A percentile compares a stretch with the other conserved stretches of the same genome.
These are phyloP conservation scores for Chaetomium sp. DNA, from an alignment of 2,329 filamentous ascomycete genomes.

Conservation along the genomic window DNA sequence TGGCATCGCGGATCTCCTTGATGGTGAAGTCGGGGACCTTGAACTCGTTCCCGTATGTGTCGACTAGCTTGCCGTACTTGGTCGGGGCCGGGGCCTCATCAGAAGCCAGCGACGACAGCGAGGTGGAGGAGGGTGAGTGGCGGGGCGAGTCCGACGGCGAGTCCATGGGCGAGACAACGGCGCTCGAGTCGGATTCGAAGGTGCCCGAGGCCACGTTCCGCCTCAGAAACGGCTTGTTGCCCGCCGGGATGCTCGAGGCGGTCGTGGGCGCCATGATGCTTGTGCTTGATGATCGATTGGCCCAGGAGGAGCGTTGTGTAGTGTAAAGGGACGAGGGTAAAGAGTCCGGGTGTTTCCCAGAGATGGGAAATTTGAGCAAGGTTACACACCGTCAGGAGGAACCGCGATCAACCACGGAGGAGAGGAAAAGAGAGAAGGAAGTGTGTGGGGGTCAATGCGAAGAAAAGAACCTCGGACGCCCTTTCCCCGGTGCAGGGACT, in stretches of 20 bases:
- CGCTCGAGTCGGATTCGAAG: constrained; percentile 54
- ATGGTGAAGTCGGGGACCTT: constrained; percentile 93
- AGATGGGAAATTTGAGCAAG: background rate
- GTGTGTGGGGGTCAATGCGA: constrained; percentile 14
- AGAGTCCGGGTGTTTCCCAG: constrained; percentile 6
- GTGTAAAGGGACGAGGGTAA: constrained; percentile 14
- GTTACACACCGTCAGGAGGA: constrained; percentile 20
- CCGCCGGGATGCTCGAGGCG: constrained; percentile 46
- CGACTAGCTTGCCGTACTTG: constrained; percentile 69
- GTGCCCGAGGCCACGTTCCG: constrained; percentile 50
- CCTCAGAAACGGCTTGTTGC: constrained; percentile 50
- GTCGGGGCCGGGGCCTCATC: constrained; percentile 48
- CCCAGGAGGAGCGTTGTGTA: constrained; percentile 2
- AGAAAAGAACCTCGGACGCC: constrained; percentile 20
- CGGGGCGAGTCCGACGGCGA: constrained; percentile 64
- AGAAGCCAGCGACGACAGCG: constrained; percentile 84
- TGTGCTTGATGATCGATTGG: constrained; percentile 21
- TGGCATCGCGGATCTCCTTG: constrained; percentile 95
- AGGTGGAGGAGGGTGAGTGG: constrained; percentile 77
- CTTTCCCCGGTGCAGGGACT: constrained; percentile 20
- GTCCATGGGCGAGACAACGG: constrained; percentile 59
- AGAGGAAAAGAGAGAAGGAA: constrained; percentile 13
- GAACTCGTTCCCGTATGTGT: constrained; percentile 96
- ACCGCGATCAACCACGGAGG: constrained; percentile 19
- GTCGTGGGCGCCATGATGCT: constrained; percentile 50